These are phyloP conservation scores for Cucumis sativus DNA, from an alignment of 306 rosid genomes.

Conservation along the genomic window DNA sequence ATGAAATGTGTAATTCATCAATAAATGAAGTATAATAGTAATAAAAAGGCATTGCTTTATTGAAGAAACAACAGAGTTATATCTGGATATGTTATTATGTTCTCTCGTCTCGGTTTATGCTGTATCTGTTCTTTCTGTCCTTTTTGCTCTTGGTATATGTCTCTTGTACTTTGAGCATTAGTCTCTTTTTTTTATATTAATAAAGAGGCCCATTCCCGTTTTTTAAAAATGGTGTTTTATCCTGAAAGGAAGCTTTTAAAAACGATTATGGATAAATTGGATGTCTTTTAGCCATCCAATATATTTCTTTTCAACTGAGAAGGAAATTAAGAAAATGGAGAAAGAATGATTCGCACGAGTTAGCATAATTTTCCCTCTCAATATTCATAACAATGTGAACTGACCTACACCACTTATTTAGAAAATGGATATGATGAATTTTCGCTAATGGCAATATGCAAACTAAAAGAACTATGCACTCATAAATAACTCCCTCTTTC, in stretches of 20 bases:
- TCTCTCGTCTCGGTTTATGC: too few relatives aligned
- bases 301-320: not conserved
- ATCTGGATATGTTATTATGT: not conserved
- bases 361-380: too few relatives aligned
- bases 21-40: not conserved
- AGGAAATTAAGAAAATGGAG: not conserved
- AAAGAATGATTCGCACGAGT: not conserved
- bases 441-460: not conserved
- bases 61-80: not conserved
- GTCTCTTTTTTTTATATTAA: too few relatives aligned
- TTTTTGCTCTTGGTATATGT: too few relatives aligned
- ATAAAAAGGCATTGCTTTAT: not conserved
- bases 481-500: not conserved
- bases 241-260: not conserved
- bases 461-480: not conserved
- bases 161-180: too few relatives aligned
- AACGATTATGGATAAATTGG: not conserved
- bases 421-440: not conserved
- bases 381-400: too few relatives aligned
- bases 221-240: too few relatives aligned
- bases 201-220: too few relatives aligned
- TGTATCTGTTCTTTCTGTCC: too few relatives aligned
- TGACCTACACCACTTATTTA: too few relatives aligned
- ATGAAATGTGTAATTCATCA: constrained; percentile 3
- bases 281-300: not conserved